Conservation (phyloP, 2,329 filamentous ascomycete genomes). For the Diaporthe ampelina region DNA sequence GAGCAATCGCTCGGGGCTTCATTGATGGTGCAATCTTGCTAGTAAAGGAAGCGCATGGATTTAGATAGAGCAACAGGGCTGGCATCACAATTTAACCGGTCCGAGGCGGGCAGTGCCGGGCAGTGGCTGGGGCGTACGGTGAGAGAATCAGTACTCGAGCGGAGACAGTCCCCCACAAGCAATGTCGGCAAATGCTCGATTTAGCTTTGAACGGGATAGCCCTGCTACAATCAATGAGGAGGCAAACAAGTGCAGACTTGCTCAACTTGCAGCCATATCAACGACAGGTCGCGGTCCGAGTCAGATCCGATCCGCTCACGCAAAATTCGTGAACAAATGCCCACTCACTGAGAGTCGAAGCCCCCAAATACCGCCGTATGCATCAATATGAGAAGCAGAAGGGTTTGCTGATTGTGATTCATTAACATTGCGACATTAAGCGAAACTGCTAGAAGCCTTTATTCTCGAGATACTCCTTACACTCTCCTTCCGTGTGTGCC, state of each 20-base stretch:
- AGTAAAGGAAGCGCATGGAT: neutral
- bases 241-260: neutral
- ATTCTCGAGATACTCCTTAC: neutral
- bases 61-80: neutral
- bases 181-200: neutral
- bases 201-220: neutral
- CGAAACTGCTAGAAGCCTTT: neutral
- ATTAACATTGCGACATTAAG: neutral
- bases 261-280: neutral
- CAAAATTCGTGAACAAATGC: neutral
- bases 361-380: neutral
- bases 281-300: neutral
- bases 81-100: neutral
- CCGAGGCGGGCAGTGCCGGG: neutral
- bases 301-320: neutral
- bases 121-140: neutral
- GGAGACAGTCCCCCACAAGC: constrained; percentile 13
- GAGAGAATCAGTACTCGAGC: neutral
- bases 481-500: constrained; percentile 18
- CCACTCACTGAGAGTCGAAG: neutral
- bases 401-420: neutral
- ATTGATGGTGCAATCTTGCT: neutral
- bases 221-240: neutral
- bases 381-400: neutral
- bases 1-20: too few species aligned